Percentiles rank a stretch among this genome's conserved stretches.
Evolutionary conservation across 169 alveolate species (phyloP).

Genomic region (Plasmodium blacklocki): DNA sequence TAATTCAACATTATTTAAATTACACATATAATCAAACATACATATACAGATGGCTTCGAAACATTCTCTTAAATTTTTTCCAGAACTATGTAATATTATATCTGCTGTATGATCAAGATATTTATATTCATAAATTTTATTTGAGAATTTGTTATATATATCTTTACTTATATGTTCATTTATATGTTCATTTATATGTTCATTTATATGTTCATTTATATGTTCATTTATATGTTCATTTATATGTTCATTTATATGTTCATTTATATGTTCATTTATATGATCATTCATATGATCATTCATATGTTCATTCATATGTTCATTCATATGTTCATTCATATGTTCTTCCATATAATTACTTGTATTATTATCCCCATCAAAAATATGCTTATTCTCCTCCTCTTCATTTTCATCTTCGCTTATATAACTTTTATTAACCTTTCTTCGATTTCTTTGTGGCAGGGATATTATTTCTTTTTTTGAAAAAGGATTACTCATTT

Average conservation of each 20-base stretch:
- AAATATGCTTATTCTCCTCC: no score
- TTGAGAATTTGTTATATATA: neutral
- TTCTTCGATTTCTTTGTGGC: conserved; percentile 66
- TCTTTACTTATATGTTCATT: neutral
- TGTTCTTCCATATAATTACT: no score
- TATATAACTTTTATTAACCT: neutral
- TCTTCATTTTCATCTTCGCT: conserved; percentile 20
- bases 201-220: no score
- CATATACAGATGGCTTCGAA: conserved; percentile 77
- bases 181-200: neutral
- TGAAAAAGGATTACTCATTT: conserved; percentile 16
- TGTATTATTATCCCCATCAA: no score
- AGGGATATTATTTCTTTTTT: conserved; percentile 39
- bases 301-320: no score
- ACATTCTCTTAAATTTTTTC: conserved; percentile 72
- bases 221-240: no score
- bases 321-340: no score
- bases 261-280: no score
- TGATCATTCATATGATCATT: no score
- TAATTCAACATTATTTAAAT: conserved; percentile 68
- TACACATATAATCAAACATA: conserved; percentile 81
- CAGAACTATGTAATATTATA: conserved; percentile 80
- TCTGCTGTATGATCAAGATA: conserved; percentile 86
- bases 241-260: no score
- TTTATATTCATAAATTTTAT: conserved; percentile 65